Evolutionary conservation across 1,284 basidiomycete genomes (phyloP), one percentile per base, ranked within the genome.

Genomic region (Rhodotorula glutinis): DNA sequence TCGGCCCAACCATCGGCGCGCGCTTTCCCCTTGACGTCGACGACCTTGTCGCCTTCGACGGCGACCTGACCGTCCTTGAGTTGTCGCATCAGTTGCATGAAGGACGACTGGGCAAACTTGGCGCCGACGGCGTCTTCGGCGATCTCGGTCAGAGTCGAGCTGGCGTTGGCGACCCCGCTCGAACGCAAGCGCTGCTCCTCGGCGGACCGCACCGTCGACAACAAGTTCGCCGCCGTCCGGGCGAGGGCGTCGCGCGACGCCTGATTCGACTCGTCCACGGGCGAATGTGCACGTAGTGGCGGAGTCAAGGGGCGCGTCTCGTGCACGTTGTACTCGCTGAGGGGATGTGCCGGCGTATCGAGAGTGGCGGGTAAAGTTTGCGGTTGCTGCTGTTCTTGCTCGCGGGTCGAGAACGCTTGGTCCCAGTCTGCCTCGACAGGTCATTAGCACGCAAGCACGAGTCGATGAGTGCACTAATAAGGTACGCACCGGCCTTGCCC

Each of bases 21-120:
- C 40, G 74, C 76, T 25, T 78, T 76, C 9, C 71, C 75, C 49
- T 70, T 68, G 25, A 73, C 70, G 52, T 85, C 81, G 21, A 94
- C 87, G 78, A 94, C 86, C 62, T 88, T 81, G 75, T 90, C 87
- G 25, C 89, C 91, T 65, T 92, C 85, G 1, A 96, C 88, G 14
- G 89, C 85, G n/a, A 93, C 84, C 74, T 89, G 85, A 19, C 87
- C 86, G 77, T 94, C 91, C 30, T 91, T 84, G 53, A 98, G 80
- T 74, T 90, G 87, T 61, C 85, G 85, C 88, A 97, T 93, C 38
- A 98, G 83, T 25, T 84, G 83, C 81, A 97, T 83, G 78, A 98
- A 98, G 70, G 86, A 83, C 78, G 91, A 94, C 59, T 93, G 85
- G 77, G 87, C 84, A 77, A 98, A 92, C 78, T 97, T 97, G 53